Evolutionary conservation across 331 rosid genomes (phyloP).

Genomic region (Arachis monticola): DNA sequence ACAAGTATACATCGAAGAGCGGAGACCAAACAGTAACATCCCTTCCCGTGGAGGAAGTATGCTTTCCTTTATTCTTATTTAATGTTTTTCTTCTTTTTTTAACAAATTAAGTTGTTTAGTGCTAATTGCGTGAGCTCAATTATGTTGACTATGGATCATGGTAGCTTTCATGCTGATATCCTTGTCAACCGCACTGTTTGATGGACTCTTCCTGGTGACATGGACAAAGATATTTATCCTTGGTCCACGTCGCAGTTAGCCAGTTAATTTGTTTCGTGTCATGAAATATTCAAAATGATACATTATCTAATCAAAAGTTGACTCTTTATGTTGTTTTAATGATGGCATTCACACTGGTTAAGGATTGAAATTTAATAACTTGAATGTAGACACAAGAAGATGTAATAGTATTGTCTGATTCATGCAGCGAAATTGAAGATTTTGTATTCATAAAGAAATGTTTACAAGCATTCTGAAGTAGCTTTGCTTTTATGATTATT

Average conservation of each 20-base stretch:
- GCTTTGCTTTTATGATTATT: neutral
- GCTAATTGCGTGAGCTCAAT: neutral
- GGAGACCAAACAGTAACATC: conserved; percentile 79
- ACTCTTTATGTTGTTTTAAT: neutral
- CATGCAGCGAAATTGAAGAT: neutral
- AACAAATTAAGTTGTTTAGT: neutral
- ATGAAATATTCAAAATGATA: neutral
- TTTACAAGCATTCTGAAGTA: neutral
- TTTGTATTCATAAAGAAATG: neutral
- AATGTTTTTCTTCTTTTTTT: neutral
- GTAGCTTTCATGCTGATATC: neutral
- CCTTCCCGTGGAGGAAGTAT: conserved; percentile 73
- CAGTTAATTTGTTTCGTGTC: neutral
- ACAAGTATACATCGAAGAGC: conserved; percentile 77
- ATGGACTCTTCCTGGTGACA: neutral
- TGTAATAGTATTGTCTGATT: neutral
- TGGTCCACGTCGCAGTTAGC: neutral
- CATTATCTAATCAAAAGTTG: neutral
- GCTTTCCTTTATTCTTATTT: conserved; percentile 27
- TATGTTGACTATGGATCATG: conserved; percentile 2
- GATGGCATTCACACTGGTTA: neutral
- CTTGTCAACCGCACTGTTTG: neutral
- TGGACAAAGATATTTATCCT: neutral
- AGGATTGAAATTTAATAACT: neutral
- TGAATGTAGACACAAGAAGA: neutral